Evolutionary conservation across 805 yeast genomes (phyloP).

Genomic region (Ogataea nakhonphanomensis): DNA sequence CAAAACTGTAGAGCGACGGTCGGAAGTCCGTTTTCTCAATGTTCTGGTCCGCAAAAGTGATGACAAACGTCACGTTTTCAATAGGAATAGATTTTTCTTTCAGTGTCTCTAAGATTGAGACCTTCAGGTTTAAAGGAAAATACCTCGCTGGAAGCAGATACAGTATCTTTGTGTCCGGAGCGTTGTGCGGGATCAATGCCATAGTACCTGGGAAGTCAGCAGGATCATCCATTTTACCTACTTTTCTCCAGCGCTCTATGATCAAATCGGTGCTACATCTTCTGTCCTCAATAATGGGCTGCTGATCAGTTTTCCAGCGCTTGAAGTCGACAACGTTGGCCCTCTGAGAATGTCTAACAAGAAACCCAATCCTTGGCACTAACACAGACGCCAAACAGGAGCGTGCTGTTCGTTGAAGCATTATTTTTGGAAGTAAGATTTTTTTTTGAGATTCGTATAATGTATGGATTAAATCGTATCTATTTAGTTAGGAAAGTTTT

Average conservation of each 20-base stretch:
- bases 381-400: background rate
- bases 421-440: too few relatives aligned
- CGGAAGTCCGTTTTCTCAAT: background rate
- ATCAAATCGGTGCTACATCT: too few relatives aligned
- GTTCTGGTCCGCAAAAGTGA: slow-evolving; percentile 15
- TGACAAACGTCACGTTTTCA: slow-evolving; percentile 13
- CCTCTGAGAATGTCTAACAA: background rate
- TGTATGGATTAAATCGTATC: background rate
- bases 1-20: background rate
- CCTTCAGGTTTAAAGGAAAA: slow-evolving; percentile 21
- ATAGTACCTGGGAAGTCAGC: background rate
- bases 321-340: background rate
- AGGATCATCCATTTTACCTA: background rate
- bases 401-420: too few relatives aligned
- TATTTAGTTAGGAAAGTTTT: slow-evolving; percentile 55
- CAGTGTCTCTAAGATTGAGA: slow-evolving; percentile 4
- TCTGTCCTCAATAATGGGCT: background rate
- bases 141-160: slow-evolving; percentile 22
- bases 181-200: slow-evolving; percentile 1
- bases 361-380: too few relatives aligned
- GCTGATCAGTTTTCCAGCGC: background rate
- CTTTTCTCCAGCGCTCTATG: too few relatives aligned
- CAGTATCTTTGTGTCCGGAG: slow-evolving; percentile 10
- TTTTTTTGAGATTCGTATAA: background rate
- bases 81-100: slow-evolving; percentile 1